A percentile compares a stretch with the other conserved stretches of the same genome.
phyloP scores from a whole-genome alignment of 208 protist genomes.

The Tritrichomonas foetus region DNA sequence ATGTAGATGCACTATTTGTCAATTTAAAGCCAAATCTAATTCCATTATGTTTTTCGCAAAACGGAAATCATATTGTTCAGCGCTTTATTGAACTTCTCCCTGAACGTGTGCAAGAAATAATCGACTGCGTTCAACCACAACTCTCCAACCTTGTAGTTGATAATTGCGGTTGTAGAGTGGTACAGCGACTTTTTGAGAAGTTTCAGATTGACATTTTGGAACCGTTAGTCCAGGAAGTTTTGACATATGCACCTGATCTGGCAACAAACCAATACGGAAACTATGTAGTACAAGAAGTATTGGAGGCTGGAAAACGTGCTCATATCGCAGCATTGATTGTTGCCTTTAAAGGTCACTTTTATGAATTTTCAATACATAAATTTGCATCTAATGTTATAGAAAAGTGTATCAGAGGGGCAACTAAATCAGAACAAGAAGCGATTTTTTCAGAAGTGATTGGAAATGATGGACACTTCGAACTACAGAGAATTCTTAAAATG shows the following conservation, averaged over 20 bases:
- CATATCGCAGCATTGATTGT: background rate
- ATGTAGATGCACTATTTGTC: background rate
- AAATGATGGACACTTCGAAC: background rate
- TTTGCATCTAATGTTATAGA: slow-evolving; percentile 51
- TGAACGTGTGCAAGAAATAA: background rate
- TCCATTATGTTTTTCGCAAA: background rate
- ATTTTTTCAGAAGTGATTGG: slow-evolving; percentile 1
- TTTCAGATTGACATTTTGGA: background rate
- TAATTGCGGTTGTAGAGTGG: slow-evolving; percentile 40
- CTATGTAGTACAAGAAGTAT: slow-evolving; percentile 48
- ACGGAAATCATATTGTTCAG: slow-evolving; percentile 42
- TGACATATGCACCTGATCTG: background rate
- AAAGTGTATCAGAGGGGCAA: slow-evolving; percentile 35
- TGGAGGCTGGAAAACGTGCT: background rate
- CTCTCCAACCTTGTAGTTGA: background rate
- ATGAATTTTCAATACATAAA: slow-evolving; percentile 48
- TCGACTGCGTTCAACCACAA: background rate
- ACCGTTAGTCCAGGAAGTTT: background rate
- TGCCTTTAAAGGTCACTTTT: background rate
- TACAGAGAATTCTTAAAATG: slow-evolving; percentile 29
- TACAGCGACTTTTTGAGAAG: slow-evolving; percentile 33
- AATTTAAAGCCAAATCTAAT: background rate
- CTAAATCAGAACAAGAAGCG: background rate
- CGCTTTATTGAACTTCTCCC: background rate
- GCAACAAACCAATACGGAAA: slow-evolving; percentile 49